These are phyloP conservation scores for Boletus sp. DNA, from an alignment of 768 basidiomycete genomes.

Conservation along the genomic window DNA sequence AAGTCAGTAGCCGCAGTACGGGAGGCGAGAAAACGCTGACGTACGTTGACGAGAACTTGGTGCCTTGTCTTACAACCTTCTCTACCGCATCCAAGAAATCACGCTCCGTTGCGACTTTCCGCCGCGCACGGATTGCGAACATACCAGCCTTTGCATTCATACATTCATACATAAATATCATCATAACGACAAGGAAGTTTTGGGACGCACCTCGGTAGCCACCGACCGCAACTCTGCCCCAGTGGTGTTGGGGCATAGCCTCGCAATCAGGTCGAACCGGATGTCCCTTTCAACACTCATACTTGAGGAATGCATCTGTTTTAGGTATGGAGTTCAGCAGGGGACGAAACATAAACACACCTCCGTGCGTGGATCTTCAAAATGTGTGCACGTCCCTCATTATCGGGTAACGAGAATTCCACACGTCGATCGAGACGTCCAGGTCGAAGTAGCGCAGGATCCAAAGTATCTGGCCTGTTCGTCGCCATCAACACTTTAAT, in stretches of 20 bases:
- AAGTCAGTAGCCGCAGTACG: constrained; percentile 1
- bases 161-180: constrained; percentile 87
- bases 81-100: constrained; percentile 98
- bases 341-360: constrained; percentile 38
- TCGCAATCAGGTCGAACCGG: constrained; percentile 94
- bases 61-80: constrained; percentile 96
- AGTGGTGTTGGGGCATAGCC: constrained; percentile 96
- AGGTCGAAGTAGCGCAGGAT: constrained; percentile 93
- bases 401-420: constrained; percentile 92
- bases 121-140: constrained; percentile 95
- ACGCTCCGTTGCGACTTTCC: constrained; percentile 95
- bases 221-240: constrained; percentile 98
- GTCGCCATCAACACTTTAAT: constrained; percentile 99
- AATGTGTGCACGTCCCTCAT: constrained; percentile 95
- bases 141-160: constrained; percentile 89
- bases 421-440: constrained; percentile 96
- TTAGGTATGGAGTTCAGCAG: neutral
- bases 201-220: constrained; percentile 76
- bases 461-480: constrained; percentile 97
- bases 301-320: constrained; percentile 38
- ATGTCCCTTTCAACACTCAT: constrained; percentile 98
- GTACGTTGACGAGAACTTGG: constrained; percentile 96
- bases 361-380: constrained; percentile 94
- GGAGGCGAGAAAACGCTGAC: constrained; percentile 25
- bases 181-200: constrained; percentile 41